Conservation (phyloP, 2,329 filamentous ascomycete species). For the Trichoderma harzianum region DNA sequence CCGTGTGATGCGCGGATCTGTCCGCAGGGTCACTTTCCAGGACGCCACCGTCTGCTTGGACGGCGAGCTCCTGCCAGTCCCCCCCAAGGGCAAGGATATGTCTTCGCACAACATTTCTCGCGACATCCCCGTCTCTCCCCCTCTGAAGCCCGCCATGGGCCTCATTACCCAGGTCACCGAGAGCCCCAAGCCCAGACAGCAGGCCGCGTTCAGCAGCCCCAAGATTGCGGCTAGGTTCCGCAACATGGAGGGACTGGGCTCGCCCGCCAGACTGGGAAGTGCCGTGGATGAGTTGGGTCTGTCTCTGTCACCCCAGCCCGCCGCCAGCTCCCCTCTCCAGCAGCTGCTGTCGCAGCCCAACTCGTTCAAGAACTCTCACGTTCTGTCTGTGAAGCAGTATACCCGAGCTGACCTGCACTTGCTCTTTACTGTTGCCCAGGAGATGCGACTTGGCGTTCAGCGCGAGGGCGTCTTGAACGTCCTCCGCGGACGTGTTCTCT, state of each 20-base stretch:
- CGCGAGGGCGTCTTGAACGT: slow-evolving; percentile 85
- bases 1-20: slow-evolving; percentile 63
- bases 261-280: slow-evolving; percentile 25
- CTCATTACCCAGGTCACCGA: slow-evolving; percentile 36
- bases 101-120: slow-evolving; percentile 59
- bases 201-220: slow-evolving; percentile 25
- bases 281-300: slow-evolving; percentile 46
- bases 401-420: slow-evolving; percentile 82
- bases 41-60: slow-evolving; percentile 73
- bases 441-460: slow-evolving; percentile 95
- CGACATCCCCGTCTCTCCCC: slow-evolving; percentile 50
- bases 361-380: slow-evolving; percentile 83
- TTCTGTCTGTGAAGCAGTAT: slow-evolving; percentile 91
- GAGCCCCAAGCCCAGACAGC: slow-evolving; percentile 35
- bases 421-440: slow-evolving; percentile 93
- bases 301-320: slow-evolving; percentile 46
- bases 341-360: slow-evolving; percentile 72
- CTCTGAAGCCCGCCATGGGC: slow-evolving; percentile 49
- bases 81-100: slow-evolving; percentile 68
- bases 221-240: slow-evolving; percentile 33
- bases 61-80: slow-evolving; percentile 54
- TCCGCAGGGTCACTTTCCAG: slow-evolving; percentile 74
- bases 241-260: slow-evolving; percentile 27
- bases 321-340: slow-evolving; percentile 60
- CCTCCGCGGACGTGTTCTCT: slow-evolving; percentile 80